A percentile compares a stretch with the other conserved stretches of the same genome.
These are phyloP conservation scores for Globisporangium splendens DNA, from an alignment of 352 stramenopile genomes.

Conservation along the genomic window DNA sequence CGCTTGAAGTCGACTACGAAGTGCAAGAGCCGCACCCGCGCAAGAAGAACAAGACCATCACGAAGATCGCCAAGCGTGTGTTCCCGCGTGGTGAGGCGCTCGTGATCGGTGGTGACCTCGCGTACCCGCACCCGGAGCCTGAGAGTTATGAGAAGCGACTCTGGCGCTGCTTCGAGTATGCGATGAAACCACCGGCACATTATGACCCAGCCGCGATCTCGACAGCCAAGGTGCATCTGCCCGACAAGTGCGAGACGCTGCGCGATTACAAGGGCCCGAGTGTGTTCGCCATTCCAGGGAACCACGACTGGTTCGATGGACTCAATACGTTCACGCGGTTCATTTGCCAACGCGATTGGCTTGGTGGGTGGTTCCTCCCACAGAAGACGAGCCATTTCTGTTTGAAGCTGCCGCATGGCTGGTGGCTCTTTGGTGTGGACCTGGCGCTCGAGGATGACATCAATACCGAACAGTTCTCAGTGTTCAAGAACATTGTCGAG, in stretches of 20 bases:
- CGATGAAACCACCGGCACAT: constrained; percentile 83
- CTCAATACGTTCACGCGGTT: constrained; percentile 91
- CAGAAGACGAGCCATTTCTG: constrained; percentile 92
- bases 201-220: constrained; percentile 90
- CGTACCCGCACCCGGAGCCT: constrained; percentile 87
- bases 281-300: constrained; percentile 83
- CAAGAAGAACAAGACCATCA: constrained; percentile 18
- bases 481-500: constrained; percentile 85
- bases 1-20: constrained; percentile 74
- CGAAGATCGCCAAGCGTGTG: constrained; percentile 37
- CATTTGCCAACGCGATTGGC: constrained; percentile 89
- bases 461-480: constrained; percentile 91
- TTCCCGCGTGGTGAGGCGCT: constrained; percentile 87
- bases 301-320: constrained; percentile 95
- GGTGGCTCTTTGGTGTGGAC: constrained; percentile 92
- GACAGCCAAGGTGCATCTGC: constrained; percentile 66
- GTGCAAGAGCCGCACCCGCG: constrained; percentile 18
- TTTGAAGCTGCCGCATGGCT: constrained; percentile 86
- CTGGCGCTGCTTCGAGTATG: constrained; percentile 92
- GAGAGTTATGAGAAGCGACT: constrained; percentile 89
- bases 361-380: constrained; percentile 90
- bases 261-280: constrained; percentile 67
- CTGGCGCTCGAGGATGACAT: constrained; percentile 91
- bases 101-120: constrained; percentile 91
- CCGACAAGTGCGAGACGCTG: constrained; percentile 41